phyloP scores from a whole-genome alignment of 2,329 filamentous ascomycete genomes.

The Penicillium sp. region DNA sequence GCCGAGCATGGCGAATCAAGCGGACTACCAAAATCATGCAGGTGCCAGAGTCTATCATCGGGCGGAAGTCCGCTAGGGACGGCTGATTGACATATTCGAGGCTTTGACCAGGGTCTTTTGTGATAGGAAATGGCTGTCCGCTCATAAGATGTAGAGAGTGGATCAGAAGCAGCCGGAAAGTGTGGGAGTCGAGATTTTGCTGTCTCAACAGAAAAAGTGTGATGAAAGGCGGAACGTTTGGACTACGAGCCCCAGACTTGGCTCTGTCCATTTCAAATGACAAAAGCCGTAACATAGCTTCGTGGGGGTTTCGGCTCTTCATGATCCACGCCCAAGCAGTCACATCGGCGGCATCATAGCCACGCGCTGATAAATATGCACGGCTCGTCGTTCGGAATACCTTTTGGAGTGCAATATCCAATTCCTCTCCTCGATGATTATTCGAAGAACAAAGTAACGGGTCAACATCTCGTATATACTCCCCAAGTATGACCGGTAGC shows the following conservation, averaged over 20 bases:
- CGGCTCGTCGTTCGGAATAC: constrained; percentile 34
- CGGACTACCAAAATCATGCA: constrained; percentile 45
- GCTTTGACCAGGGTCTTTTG: background rate
- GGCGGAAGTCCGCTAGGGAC: constrained; percentile 3
- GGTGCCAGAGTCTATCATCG: constrained; percentile 27
- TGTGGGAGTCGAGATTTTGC: constrained; percentile 37
- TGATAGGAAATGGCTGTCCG: constrained; percentile 21
- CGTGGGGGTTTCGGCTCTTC: constrained; percentile 33
- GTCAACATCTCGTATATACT: constrained; percentile 39
- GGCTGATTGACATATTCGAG: constrained; percentile 4
- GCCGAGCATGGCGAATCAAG: constrained; percentile 50
- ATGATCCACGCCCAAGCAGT: constrained; percentile 49
- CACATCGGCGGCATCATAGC: constrained; percentile 41
- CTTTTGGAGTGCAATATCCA: constrained; percentile 29
- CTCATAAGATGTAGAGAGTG: constrained; percentile 38
- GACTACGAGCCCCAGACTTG: constrained; percentile 2
- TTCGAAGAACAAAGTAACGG: constrained; percentile 22
- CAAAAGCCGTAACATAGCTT: constrained; percentile 39
- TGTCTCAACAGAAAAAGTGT: constrained; percentile 48
- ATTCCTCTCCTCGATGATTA: constrained; percentile 1
- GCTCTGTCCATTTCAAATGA: constrained; percentile 26
- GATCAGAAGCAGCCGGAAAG: constrained; percentile 44
- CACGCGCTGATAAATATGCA: constrained; percentile 30
- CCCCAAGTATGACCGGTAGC: constrained; percentile 38
- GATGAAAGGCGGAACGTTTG: constrained; percentile 46